Evolutionary conservation across 2,329 filamentous ascomycete genomes (phyloP).

Genomic region (Fusarium keratoplasticum): DNA sequence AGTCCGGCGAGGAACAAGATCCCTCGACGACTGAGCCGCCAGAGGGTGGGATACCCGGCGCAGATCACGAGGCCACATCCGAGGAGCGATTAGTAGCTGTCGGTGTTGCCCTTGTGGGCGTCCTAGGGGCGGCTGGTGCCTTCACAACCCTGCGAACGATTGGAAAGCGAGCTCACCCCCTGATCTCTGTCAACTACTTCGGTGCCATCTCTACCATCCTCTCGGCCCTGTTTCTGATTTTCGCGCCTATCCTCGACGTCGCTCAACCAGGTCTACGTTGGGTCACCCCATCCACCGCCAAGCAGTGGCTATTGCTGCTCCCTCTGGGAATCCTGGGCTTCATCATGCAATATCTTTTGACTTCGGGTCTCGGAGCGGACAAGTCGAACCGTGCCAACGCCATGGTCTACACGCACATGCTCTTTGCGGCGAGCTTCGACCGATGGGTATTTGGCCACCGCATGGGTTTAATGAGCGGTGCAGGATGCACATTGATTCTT

Average conservation of each 20-base stretch:
- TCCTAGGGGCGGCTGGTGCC: conserved; percentile 79
- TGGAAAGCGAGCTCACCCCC: conserved; percentile 80
- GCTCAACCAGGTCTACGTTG: conserved; percentile 60
- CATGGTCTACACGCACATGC: conserved; percentile 70
- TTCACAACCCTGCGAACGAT: conserved; percentile 84
- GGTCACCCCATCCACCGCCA: conserved; percentile 52
- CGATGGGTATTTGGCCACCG: conserved; percentile 63
- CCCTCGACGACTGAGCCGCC: conserved; percentile 32
- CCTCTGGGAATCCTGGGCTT: conserved; percentile 82
- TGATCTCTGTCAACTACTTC: conserved; percentile 92
- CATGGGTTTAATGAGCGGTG: conserved; percentile 62
- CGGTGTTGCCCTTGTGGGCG: conserved; percentile 78
- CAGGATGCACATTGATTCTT: conserved; percentile 64
- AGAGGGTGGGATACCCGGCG: conserved; percentile 41
- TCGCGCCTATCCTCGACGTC: conserved; percentile 58
- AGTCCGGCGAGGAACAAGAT: conserved; percentile 26
- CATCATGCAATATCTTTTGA: conserved; percentile 87
- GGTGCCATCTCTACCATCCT: conserved; percentile 77
- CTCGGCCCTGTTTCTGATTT: conserved; percentile 69
- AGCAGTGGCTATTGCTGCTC: conserved; percentile 75
- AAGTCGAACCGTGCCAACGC: conserved; percentile 69
- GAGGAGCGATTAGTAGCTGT: conserved; percentile 77
- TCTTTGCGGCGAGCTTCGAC: conserved; percentile 66
- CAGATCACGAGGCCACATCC: conserved; percentile 61
- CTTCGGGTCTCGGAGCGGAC: conserved; percentile 78